phyloP scores from a whole-genome alignment of 2,329 filamentous ascomycete species.

The Fusarium sublunatum region DNA sequence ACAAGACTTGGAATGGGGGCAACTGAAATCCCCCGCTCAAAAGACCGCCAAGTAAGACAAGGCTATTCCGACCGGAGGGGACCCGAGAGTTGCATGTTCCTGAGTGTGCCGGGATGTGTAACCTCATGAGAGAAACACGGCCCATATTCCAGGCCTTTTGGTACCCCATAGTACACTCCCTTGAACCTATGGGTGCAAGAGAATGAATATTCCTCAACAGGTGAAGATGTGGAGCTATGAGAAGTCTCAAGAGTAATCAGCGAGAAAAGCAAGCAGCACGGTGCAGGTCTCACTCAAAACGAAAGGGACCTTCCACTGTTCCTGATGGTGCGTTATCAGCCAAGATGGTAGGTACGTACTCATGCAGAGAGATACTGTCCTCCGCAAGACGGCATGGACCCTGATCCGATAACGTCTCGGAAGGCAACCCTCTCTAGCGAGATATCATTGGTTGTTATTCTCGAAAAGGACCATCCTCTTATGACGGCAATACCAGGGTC shows the following conservation, averaged over 20 bases:
- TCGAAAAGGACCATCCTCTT: background rate
- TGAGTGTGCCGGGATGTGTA: conserved; percentile 35
- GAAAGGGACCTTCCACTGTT: conserved; percentile 31
- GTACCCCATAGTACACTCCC: conserved; percentile 31
- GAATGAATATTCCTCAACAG: conserved; percentile 19
- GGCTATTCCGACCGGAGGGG: conserved; percentile 40
- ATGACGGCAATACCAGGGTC: conserved; percentile 1
- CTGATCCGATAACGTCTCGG: conserved; percentile 32
- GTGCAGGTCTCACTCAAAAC: conserved; percentile 41
- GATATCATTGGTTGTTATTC: conserved; percentile 35
- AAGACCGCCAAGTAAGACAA: conserved; percentile 48
- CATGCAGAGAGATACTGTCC: conserved; percentile 6
- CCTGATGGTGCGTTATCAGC: conserved; percentile 28
- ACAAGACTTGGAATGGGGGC: conserved; percentile 40
- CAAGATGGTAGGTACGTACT: conserved; percentile 2
- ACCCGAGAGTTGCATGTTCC: conserved; percentile 33
- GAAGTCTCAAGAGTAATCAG: conserved; percentile 20
- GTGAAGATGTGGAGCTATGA: conserved; percentile 39
- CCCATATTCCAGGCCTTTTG: conserved; percentile 23
- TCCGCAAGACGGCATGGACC: conserved; percentile 6
- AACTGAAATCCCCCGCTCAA: conserved; percentile 42
- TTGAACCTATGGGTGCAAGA: conserved; percentile 11
- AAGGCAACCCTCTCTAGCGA: conserved; percentile 1
- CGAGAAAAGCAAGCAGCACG: conserved; percentile 32
- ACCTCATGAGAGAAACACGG: conserved; percentile 25